Percentiles rank a stretch among this genome's conserved stretches.
These are phyloP conservation scores for Usnea hakonensis DNA, from an alignment of 495 filamentous ascomycete genomes.

Conservation along the genomic window DNA sequence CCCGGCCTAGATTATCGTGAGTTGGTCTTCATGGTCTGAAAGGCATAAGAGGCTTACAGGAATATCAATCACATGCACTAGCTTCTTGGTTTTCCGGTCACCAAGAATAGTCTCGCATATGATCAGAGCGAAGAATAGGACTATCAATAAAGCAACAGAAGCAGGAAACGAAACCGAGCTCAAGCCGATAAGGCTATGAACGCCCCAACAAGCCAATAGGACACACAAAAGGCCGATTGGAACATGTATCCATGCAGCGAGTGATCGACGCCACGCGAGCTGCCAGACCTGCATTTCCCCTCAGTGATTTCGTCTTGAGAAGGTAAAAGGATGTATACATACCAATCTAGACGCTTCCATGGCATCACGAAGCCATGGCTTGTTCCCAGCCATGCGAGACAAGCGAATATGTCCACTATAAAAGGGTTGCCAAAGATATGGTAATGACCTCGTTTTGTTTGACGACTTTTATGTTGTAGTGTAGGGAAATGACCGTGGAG, in stretches of 20 bases:
- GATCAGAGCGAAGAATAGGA: slow-evolving; percentile 41
- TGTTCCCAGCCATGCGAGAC: neutral
- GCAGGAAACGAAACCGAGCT: slow-evolving; percentile 45
- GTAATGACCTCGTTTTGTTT: neutral
- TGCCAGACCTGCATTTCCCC: slow-evolving; percentile 17
- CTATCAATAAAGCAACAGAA: slow-evolving; percentile 44
- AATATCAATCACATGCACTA: slow-evolving; percentile 41
- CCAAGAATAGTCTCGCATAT: slow-evolving; percentile 38
- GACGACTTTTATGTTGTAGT: neutral
- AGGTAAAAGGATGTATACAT: neutral
- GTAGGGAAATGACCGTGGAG: neutral
- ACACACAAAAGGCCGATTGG: slow-evolving; percentile 41
- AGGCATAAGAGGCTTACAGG: slow-evolving; percentile 32
- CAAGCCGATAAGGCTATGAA: slow-evolving; percentile 41
- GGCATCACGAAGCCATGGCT: slow-evolving; percentile 1
- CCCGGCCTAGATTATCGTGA: slow-evolving; percentile 32
- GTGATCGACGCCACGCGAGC: slow-evolving; percentile 29
- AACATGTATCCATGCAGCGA: slow-evolving; percentile 43
- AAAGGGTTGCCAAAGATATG: neutral
- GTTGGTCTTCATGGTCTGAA: neutral
- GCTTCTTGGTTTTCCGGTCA: slow-evolving; percentile 34
- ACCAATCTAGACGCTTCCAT: slow-evolving; percentile 1
- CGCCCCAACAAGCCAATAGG: slow-evolving; percentile 43
- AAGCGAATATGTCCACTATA: neutral
- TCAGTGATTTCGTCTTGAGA: neutral